Evolutionary conservation across 768 basidiomycete genomes (phyloP), one percentile per base, ranked within the genome.

Genomic region (Porphyrellus cyaneotinctus): DNA sequence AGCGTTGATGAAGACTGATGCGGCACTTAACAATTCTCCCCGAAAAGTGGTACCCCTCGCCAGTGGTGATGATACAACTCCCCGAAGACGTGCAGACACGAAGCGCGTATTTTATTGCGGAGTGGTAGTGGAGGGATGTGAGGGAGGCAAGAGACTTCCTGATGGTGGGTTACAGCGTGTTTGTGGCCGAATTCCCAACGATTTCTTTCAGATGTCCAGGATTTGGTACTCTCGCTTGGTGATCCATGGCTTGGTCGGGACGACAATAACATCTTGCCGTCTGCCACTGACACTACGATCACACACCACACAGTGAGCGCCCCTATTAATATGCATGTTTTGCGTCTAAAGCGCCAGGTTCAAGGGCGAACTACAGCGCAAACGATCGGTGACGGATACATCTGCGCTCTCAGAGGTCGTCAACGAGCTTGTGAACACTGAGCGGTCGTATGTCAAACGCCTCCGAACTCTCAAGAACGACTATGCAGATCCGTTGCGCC

Each of bases 401-500:
- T 78, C 83, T 52, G 81, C 84, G 14, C 76, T 95, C 42, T 71
- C 77, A 28, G 85, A 90, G 43, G 80, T 90, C 51, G 78, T 95
- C 58, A 85, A 86, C 57, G 95, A 98, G 70, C 80, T 98, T 17
- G 81, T 97, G 15, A 78, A 82, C 32, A 97, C 93, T 13, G 95
- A 98, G 68, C 82, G 85, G 51, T 86, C 89, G 43, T 98, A 98
- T 67, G 85, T 97, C 56, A 83, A 79, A 58, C 83, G 91, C 14
- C 78, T 98, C 17, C 81, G 80, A 59, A 86, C 84, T 26, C 80
- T 98, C 63, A 94, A 95, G 70, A 71, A 78, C 41, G 85, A 91
- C 61, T 98, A 97, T 64, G 95, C 95, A 31, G 87, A 92, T 66
- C 97, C 94, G 10, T 75, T 99, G 24, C 83, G 94, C 33, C 80